These are phyloP conservation scores for Puccinia brachypodii DNA, from an alignment of 1,284 basidiomycete species.

Conservation along the genomic window DNA sequence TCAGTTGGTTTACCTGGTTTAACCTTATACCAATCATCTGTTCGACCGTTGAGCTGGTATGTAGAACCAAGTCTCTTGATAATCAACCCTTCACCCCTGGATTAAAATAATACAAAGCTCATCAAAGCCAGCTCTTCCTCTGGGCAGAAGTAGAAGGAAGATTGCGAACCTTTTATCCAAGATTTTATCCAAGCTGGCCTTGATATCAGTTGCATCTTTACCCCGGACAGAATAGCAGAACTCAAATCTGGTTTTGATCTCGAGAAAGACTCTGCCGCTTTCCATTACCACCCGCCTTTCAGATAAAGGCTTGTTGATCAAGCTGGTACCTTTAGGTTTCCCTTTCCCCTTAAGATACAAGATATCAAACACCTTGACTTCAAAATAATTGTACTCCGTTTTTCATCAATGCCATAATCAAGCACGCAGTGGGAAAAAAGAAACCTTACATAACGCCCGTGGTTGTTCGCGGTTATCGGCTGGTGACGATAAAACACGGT, in stretches of 20 bases:
- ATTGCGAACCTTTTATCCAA: conserved; percentile 64
- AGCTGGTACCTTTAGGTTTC: conserved; percentile 66
- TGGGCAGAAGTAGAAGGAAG: neutral
- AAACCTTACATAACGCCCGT: conserved; percentile 29
- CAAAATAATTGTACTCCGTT: neutral
- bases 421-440: conserved; percentile 32
- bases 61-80: conserved; percentile 77
- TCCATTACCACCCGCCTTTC: conserved; percentile 43
- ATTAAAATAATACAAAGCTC: neutral
- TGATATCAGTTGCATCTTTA: conserved; percentile 74
- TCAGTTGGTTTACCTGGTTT: conserved; percentile 64
- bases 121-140: neutral
- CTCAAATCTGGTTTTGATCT: conserved; percentile 74
- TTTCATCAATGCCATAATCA: conserved; percentile 60
- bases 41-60: conserved; percentile 80
- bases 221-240: conserved; percentile 71
- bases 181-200: conserved; percentile 72
- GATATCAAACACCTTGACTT: conserved; percentile 92
- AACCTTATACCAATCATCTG: conserved; percentile 86
- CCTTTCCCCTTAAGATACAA: conserved; percentile 74
- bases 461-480: neutral
- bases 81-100: conserved; percentile 82
- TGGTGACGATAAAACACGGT: neutral
- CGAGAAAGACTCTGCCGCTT: conserved; percentile 61
- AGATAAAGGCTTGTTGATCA: conserved; percentile 54